These are phyloP conservation scores for Halenospora varia DNA, from an alignment of 495 filamentous ascomycete genomes.

Conservation along the genomic window DNA sequence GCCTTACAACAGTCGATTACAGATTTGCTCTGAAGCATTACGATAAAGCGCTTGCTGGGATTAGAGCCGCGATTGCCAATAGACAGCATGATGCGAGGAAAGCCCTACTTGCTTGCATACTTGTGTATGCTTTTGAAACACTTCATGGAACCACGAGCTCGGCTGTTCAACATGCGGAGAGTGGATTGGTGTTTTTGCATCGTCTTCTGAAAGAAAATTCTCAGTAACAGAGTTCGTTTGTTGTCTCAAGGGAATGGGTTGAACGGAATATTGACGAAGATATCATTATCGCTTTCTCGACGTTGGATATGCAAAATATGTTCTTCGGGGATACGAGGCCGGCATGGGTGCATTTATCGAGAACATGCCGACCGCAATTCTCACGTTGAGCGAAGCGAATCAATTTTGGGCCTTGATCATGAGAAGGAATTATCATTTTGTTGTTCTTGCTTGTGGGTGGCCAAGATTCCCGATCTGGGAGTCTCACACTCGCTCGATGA, in stretches of 20 bases:
- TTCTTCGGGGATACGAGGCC: conserved; percentile 15
- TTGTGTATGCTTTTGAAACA: conserved; percentile 15
- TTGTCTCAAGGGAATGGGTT: neutral
- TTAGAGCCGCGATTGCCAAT: conserved; percentile 12
- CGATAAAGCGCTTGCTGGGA: conserved; percentile 12
- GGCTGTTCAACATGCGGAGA: conserved; percentile 6
- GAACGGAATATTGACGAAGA: neutral
- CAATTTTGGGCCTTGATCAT: conserved; percentile 14
- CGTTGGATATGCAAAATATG: neutral
- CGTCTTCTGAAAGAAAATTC: neutral
- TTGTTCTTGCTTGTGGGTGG: neutral
- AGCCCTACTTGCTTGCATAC: conserved; percentile 11
- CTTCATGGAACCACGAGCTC: conserved; percentile 9
- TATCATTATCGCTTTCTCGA: neutral
- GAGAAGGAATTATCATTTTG: conserved; percentile 16
- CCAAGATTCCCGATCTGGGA: neutral
- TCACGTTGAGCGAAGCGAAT: neutral
- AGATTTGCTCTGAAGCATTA: conserved; percentile 7
- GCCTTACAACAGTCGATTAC: conserved; percentile 1
- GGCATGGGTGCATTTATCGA: neutral
- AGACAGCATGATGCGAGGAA: conserved; percentile 9
- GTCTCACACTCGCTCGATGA: neutral
- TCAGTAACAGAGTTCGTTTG: neutral
- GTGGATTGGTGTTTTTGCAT: conserved; percentile 13
- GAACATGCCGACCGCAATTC: conserved; percentile 9